Base-by-base conservation (phyloP, 225 moss, liverwort and hornwort species). In the Antitrichia curtipendula region DNA sequence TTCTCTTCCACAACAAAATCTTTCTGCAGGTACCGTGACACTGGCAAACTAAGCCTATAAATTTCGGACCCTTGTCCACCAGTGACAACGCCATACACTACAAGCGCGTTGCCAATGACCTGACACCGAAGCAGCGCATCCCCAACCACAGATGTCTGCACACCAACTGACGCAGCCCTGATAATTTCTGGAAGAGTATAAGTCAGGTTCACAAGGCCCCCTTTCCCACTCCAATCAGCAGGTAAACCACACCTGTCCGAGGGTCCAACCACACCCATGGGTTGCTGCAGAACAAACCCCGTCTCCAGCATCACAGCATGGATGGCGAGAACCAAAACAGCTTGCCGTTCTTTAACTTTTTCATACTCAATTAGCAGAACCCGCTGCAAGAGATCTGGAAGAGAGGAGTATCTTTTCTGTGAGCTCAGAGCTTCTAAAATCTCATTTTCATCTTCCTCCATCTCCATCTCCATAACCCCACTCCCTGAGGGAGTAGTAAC, bases 231-330 rank as follows among this genome's bases (percentile, higher is more conserved):
- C 97, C 97, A 99, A 21, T 94, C 95, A 25, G 87, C 65, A 49
- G 95, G 95, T 43, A 99, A 89, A 60, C 90, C 95, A 54, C 93
- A 93, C 38, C 94, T 91, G 52, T 92, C 93, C 17, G 91, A 88
- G 19, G 90, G 88, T 54, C 88, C 80, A 72, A 84, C 84, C 78
- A 65, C 87, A 45, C 89, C 90, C 86, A 88, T 62, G 16, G 95
- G 89, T 63, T 92, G 95, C 74, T 94, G 86, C 62, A 95, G 83
- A 36, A 98, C 89, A 87, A 99, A 99, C 22, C 97, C 96, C 18
- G 98, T 96, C 91, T 99, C 98, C 60, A 99, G 86, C 98, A 99
- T 99, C 87, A 97, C 96, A 36, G 98, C 94, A 89, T 99, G 98
- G 40, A 97, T 90, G 54, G 97, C 97, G 11, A 99, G 97, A 72